A percentile compares a stretch with the other conserved stretches of the same genome.
Conservation (phyloP, 192 early-diverging fungal genomes). For the Geranomyces michiganensis region DNA sequence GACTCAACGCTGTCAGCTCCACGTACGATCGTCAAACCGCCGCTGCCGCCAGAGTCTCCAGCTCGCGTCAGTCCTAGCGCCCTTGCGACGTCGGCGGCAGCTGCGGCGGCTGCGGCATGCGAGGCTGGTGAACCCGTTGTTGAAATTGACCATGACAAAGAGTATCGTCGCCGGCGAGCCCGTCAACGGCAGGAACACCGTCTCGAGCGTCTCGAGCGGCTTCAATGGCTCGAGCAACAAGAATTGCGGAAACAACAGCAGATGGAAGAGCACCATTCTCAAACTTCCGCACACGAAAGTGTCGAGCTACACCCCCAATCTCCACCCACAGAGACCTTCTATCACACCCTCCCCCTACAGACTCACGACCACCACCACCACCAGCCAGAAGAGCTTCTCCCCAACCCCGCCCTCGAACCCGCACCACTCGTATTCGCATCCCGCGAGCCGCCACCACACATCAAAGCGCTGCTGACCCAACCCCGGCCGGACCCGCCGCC, state of each 20-base stretch:
- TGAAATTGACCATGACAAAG: not conserved
- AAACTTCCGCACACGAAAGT: not conserved
- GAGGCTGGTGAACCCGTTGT: not conserved
- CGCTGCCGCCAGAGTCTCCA: not conserved
- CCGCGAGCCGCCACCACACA: not conserved
- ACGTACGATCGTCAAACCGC: not conserved
- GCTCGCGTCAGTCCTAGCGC: not conserved
- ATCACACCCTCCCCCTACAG: not conserved
- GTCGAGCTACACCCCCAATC: too few relatives aligned
- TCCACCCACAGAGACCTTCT: not conserved
- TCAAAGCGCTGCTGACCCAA: not conserved
- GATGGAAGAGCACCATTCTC: not conserved
- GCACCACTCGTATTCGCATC: not conserved
- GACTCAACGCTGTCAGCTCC: not conserved
- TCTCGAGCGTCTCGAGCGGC: not conserved
- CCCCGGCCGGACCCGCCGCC: not conserved
- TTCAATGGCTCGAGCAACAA: not conserved
- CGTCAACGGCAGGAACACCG: slow-evolving; percentile 11
- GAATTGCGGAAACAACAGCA: not conserved
- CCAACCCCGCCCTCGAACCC: not conserved
- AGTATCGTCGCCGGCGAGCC: slow-evolving; percentile 7
- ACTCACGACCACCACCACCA: not conserved
- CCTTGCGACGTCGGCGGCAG: not conserved
- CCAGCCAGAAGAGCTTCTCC: not conserved
- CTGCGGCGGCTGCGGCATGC: not conserved